Percentiles rank a stretch among this genome's conserved stretches.
phyloP scores from a whole-genome alignment of 2,329 filamentous ascomycete genomes.

The Paraphaeosphaeria sporulosa region DNA sequence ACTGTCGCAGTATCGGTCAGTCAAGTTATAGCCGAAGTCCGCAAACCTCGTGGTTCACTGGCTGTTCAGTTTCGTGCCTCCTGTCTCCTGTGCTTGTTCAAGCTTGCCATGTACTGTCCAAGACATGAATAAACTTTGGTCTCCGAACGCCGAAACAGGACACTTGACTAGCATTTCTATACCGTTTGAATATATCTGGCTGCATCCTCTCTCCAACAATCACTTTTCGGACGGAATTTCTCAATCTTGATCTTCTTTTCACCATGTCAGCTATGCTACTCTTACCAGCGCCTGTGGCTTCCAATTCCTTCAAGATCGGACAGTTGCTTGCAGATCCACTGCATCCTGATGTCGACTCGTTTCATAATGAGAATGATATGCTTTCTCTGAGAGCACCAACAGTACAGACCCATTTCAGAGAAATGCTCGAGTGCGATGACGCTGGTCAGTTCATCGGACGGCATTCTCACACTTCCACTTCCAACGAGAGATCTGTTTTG shows the following conservation, averaged over 20 bases:
- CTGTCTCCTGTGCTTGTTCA: not conserved
- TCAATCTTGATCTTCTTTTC: constrained; percentile 7
- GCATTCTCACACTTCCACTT: constrained; percentile 17
- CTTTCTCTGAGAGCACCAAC: constrained; percentile 13
- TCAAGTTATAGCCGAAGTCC: not conserved
- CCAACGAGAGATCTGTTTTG: constrained; percentile 22
- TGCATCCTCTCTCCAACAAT: not conserved
- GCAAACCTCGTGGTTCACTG: not conserved
- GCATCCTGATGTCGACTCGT: constrained; percentile 22
- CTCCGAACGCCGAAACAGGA: not conserved
- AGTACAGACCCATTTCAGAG: constrained; percentile 23
- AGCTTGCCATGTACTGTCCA: not conserved
- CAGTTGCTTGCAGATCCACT: constrained; percentile 40
- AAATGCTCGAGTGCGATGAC: constrained; percentile 29
- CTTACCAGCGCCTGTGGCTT: constrained; percentile 34
- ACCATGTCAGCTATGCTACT: constrained; percentile 31
- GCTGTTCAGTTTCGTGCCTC: not conserved
- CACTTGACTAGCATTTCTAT: not conserved
- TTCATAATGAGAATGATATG: constrained; percentile 19
- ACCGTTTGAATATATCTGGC: not conserved
- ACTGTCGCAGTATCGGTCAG: not conserved
- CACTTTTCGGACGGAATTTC: not conserved
- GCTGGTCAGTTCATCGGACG: constrained; percentile 25
- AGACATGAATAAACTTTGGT: too few relatives aligned
- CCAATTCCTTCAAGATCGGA: constrained; percentile 31